phyloP scores from a whole-genome alignment of 345 rosid genomes.

The Aquilaria yunnanensis region DNA sequence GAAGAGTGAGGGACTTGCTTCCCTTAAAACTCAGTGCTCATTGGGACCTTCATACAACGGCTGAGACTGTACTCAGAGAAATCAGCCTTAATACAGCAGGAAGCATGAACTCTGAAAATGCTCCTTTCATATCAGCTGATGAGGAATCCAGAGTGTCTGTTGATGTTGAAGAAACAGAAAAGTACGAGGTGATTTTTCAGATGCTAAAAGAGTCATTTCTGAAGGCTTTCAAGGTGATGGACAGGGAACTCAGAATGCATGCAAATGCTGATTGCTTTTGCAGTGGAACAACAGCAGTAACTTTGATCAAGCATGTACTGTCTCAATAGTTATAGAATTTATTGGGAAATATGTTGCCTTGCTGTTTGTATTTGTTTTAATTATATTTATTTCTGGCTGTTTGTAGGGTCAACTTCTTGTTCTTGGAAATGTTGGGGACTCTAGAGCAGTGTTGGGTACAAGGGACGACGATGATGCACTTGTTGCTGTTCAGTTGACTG shows the following conservation, averaged over 20 bases:
- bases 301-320: constrained; percentile 83
- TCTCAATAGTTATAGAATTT: constrained; percentile 5
- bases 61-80: constrained; percentile 42
- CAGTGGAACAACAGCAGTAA: constrained; percentile 98
- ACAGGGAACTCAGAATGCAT: constrained; percentile 79
- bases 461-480: constrained; percentile 61
- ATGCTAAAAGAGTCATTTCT: constrained; percentile 77
- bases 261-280: constrained; percentile 77
- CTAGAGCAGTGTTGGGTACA: constrained; percentile 87
- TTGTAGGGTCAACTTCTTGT: constrained; percentile 72
- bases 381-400: constrained; percentile 6
- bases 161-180: constrained; percentile 45
- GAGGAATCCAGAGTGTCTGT: constrained; percentile 55
- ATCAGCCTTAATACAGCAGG: constrained; percentile 43
- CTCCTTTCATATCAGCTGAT: constrained; percentile 51
- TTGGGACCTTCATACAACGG: constrained; percentile 64
- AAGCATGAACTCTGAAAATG: constrained; percentile 49
- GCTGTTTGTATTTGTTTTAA: constrained; percentile 1
- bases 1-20: constrained; percentile 87
- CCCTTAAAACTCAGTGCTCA: constrained; percentile 74
- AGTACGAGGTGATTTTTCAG: constrained; percentile 46
- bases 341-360: constrained; percentile 9
- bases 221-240: constrained; percentile 92
- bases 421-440: constrained; percentile 91
- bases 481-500: constrained; percentile 85